Evolutionary conservation across 2,329 filamentous ascomycete genomes (phyloP).

Genomic region (Raffaelea arxii): DNA sequence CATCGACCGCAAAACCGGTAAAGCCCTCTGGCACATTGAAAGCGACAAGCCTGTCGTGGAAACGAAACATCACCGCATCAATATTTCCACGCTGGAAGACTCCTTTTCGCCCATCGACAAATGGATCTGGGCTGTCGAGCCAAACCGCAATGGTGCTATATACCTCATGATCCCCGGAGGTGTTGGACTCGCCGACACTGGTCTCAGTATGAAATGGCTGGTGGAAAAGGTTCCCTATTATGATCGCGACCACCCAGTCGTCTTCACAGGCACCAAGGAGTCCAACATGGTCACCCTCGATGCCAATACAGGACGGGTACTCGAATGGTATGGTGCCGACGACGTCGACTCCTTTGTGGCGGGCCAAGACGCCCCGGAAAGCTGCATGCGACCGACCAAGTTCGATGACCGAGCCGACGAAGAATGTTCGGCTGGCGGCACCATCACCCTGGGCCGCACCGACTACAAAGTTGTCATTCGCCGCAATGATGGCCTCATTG

Average conservation of each 20-base stretch:
- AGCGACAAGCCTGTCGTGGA: conserved; percentile 83
- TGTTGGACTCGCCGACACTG: conserved; percentile 51
- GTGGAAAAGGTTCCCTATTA: conserved; percentile 75
- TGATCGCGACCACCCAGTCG: conserved; percentile 63
- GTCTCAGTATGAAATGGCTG: conserved; percentile 72
- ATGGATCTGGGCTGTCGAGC: conserved; percentile 92
- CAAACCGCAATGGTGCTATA: conserved; percentile 73
- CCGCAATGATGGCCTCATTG: conserved; percentile 59
- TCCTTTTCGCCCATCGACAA: conserved; percentile 64
- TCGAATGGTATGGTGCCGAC: conserved; percentile 74
- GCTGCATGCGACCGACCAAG: conserved; percentile 61
- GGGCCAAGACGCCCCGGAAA: conserved; percentile 49
- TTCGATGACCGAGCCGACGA: conserved; percentile 55
- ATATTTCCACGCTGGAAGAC: conserved; percentile 50
- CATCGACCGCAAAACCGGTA: conserved; percentile 76
- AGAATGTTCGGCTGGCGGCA: conserved; percentile 72
- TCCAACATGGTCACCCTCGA: conserved; percentile 85
- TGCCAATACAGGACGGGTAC: conserved; percentile 69
- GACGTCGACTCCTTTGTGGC: conserved; percentile 39
- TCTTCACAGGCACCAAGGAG: conserved; percentile 87
- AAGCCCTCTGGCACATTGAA: conserved; percentile 76
- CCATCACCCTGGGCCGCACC: conserved; percentile 72
- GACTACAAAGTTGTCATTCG: conserved; percentile 88
- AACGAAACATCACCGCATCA: conserved; percentile 69
- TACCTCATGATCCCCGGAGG: conserved; percentile 74